These are phyloP conservation scores for Neopestalotiopsis rosae DNA, from an alignment of 2,329 filamentous ascomycete species.

Conservation along the genomic window DNA sequence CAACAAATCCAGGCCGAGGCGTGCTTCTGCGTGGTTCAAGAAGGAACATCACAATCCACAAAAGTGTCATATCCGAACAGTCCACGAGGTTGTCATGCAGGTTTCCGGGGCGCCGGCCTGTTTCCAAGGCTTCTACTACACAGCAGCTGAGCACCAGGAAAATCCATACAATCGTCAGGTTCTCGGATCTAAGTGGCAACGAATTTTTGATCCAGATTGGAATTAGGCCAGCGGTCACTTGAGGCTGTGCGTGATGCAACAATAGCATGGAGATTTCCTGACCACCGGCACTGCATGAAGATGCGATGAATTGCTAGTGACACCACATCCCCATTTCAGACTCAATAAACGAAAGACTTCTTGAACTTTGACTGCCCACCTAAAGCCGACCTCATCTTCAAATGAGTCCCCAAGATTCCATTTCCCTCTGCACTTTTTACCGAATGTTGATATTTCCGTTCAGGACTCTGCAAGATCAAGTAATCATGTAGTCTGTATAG, in stretches of 20 bases:
- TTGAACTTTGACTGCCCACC: neutral
- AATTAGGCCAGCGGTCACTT: neutral
- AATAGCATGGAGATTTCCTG: neutral
- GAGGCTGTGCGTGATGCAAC: constrained; percentile 6
- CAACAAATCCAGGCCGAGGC: neutral
- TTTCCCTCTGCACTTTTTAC: no score
- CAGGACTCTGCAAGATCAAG: neutral
- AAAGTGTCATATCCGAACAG: neutral
- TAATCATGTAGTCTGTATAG: neutral
- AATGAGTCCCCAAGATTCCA: no score
- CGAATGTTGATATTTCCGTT: no score
- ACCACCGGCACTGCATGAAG: neutral
- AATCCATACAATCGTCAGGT: neutral
- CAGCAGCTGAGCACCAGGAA: neutral
- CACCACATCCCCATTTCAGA: neutral
- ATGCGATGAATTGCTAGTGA: neutral
- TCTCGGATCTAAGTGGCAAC: neutral
- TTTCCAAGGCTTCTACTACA: neutral
- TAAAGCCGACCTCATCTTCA: no score
- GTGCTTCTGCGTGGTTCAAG: neutral
- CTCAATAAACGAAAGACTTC: neutral
- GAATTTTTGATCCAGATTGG: neutral
- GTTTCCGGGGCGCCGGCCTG: constrained; percentile 17
- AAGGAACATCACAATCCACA: neutral
- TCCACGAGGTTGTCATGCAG: constrained; percentile 17